Evolutionary conservation across 169 alveolate species (phyloP).

Genomic region (Eimeria zaria): DNA sequence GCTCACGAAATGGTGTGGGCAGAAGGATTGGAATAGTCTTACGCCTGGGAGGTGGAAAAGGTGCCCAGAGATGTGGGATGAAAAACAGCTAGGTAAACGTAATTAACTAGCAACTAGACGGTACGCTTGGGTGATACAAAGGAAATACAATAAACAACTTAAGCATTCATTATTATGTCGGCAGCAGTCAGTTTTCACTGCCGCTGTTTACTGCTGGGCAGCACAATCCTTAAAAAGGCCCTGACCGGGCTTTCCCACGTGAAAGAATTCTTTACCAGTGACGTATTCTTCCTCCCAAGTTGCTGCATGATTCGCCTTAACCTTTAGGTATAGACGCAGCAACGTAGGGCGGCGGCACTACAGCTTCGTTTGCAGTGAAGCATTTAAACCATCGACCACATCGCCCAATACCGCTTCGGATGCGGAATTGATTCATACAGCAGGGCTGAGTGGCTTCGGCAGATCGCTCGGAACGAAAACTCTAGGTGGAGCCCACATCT

Average conservation of each 20-base stretch:
- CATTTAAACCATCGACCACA: neutral
- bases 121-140: neutral
- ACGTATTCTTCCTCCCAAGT: neutral
- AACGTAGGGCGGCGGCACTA: neutral
- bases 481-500: slow-evolving; percentile 78
- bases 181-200: neutral
- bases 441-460: slow-evolving; percentile 53
- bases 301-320: neutral
- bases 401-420: neutral
- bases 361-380: neutral
- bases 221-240: neutral
- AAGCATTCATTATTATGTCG: neutral
- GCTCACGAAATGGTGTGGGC: neutral
- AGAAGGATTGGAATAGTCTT: neutral
- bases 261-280: neutral
- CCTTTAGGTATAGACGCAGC: neutral
- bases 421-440: neutral
- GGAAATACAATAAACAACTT: neutral
- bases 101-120: no score
- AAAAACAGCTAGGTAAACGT: neutral
- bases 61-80: neutral
- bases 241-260: neutral
- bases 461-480: slow-evolving; percentile 48
- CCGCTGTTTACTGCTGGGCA: neutral
- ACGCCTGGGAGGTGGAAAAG: neutral